phyloP scores from a whole-genome alignment of 2,329 filamentous ascomycete species.

The Gnomoniopsis smithogilvyi region DNA sequence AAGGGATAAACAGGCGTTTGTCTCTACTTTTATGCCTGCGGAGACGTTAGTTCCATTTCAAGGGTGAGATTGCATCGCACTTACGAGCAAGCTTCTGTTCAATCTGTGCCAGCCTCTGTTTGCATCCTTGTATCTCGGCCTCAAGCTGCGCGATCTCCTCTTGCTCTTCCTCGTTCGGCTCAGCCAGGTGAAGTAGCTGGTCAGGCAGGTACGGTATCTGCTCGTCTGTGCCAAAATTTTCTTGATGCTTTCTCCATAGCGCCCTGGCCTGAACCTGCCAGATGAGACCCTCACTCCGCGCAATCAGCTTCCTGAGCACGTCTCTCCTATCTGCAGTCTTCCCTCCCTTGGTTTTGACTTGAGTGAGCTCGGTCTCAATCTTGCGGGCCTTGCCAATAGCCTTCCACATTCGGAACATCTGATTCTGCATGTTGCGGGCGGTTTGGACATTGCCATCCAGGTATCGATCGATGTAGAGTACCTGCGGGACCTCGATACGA shows the following conservation, averaged over 20 bases:
- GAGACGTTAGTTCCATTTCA: neutral
- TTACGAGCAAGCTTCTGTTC: conserved; percentile 17
- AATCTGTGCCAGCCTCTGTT: conserved; percentile 17
- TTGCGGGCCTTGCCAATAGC: conserved; percentile 15
- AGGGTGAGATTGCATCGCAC: neutral
- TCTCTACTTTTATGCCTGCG: conserved; percentile 9
- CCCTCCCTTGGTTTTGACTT: conserved; percentile 3
- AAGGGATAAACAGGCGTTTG: conserved; percentile 10
- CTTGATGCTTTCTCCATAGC: conserved; percentile 21
- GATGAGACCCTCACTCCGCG: conserved; percentile 19
- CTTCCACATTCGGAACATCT: conserved; percentile 16
- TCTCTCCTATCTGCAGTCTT: conserved; percentile 8
- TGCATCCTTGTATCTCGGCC: conserved; percentile 20
- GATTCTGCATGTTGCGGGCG: conserved; percentile 18
- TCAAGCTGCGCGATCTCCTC: conserved; percentile 15
- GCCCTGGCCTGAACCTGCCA: conserved; percentile 20
- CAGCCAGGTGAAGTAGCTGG: conserved; percentile 19
- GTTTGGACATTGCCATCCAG: conserved; percentile 18
- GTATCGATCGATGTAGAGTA: conserved; percentile 25
- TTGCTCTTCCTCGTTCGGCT: conserved; percentile 19
- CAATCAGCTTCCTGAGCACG: conserved; percentile 21
- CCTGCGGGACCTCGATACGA: conserved; percentile 22
- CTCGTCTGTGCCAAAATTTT: conserved; percentile 12
- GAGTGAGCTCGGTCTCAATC: conserved; percentile 1
- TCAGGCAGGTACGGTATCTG: conserved; percentile 22